These are phyloP conservation scores for Neopestalotiopsis rosae DNA, from an alignment of 2,329 filamentous ascomycete species.

Conservation along the genomic window DNA sequence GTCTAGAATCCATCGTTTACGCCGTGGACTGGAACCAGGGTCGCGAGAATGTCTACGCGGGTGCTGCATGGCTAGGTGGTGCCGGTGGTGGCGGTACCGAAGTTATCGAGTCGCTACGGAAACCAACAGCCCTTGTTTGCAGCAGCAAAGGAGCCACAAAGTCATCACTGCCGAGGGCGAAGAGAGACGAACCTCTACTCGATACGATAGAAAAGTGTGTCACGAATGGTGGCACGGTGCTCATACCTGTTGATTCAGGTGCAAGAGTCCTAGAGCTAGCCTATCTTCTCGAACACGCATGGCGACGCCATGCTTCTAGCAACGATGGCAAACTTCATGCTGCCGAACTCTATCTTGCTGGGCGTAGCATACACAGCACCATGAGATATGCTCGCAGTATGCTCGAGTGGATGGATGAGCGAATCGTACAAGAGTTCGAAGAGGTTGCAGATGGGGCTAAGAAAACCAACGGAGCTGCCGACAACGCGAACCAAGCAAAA, in stretches of 20 bases:
- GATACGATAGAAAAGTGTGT: conserved; percentile 82
- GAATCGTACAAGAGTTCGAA: conserved; percentile 91
- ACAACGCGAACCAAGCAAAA: conserved; percentile 53
- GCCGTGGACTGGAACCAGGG: conserved; percentile 98
- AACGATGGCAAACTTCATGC: conserved; percentile 54
- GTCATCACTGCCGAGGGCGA: conserved; percentile 72
- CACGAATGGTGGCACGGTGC: conserved; percentile 82
- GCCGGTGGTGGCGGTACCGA: conserved; percentile 81
- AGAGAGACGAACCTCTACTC: conserved; percentile 84
- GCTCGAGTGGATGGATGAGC: conserved; percentile 99
- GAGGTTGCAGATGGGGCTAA: conserved; percentile 61
- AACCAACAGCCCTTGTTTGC: conserved; percentile 92
- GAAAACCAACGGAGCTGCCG: conserved; percentile 50
- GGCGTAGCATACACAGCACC: conserved; percentile 84
- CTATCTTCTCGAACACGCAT: conserved; percentile 91
- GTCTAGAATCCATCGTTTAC: conserved; percentile 95
- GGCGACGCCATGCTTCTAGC: conserved; percentile 69
- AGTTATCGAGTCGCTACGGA: conserved; percentile 90
- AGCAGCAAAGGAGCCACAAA: conserved; percentile 82
- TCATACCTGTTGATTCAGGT: conserved; percentile 94
- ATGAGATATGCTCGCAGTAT: conserved; percentile 93
- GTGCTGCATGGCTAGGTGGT: conserved; percentile 91
- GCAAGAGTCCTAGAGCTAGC: conserved; percentile 92
- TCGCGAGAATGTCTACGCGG: conserved; percentile 92
- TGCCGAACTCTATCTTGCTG: conserved; percentile 79